These are phyloP conservation scores for Volvox africanus DNA, from an alignment of 139 green algal genomes.

Conservation along the genomic window DNA sequence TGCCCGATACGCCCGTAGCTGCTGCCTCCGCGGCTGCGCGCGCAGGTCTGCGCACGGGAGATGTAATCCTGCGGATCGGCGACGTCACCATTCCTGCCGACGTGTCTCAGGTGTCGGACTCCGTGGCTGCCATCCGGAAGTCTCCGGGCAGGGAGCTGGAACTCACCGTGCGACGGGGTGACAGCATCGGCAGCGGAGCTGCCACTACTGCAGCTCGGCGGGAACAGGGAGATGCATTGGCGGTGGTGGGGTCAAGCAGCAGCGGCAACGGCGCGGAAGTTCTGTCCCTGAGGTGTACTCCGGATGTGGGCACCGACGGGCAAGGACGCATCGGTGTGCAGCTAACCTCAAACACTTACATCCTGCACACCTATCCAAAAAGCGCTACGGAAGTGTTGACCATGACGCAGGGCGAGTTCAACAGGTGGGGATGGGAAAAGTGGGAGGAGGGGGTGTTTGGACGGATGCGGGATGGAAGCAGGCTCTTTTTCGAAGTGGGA, in stretches of 20 bases:
- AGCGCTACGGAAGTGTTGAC: slow-evolving; percentile 53
- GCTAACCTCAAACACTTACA: slow-evolving; percentile 81
- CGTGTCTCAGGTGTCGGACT: slow-evolving; percentile 54
- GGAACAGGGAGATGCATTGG: background rate
- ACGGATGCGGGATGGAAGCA: background rate
- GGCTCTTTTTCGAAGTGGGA: background rate
- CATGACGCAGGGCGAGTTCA: slow-evolving; percentile 67
- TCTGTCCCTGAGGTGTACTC: slow-evolving; percentile 37
- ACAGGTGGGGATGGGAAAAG: slow-evolving; percentile 10
- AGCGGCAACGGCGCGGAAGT: background rate
- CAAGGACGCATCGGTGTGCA: slow-evolving; percentile 91
- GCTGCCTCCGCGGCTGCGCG: slow-evolving; percentile 56
- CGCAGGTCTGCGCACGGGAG: slow-evolving; percentile 78
- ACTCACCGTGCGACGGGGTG: slow-evolving; percentile 54
- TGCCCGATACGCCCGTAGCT: slow-evolving; percentile 70
- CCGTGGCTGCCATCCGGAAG: slow-evolving; percentile 80
- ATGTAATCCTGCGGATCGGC: slow-evolving; percentile 84
- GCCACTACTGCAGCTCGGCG: background rate
- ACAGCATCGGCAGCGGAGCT: background rate
- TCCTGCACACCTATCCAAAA: slow-evolving; percentile 62
- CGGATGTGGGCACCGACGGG: slow-evolving; percentile 59
- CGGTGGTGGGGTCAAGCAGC: background rate
- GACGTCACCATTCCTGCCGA: slow-evolving; percentile 59
- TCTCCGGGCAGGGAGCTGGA: slow-evolving; percentile 48
- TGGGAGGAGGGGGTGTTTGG: background rate